Conservation (phyloP, 1,284 basidiomycete genomes). For the Pholiota adiposa region DNA sequence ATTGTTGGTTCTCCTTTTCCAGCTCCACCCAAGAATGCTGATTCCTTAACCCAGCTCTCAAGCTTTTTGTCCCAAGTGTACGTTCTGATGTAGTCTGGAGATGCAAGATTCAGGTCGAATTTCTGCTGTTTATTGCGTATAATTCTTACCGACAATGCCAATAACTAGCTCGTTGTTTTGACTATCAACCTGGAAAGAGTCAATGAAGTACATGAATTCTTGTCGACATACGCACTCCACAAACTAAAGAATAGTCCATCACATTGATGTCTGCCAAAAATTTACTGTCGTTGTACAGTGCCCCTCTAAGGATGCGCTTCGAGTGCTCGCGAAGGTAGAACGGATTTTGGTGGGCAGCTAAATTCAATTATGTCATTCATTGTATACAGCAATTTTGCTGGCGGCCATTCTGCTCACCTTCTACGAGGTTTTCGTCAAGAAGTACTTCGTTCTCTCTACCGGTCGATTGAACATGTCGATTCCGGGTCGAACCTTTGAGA, state of each 20-base stretch:
- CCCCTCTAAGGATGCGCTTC: conserved; percentile 89
- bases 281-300: conserved; percentile 92
- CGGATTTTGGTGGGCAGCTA: conserved; percentile 76
- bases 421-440: conserved; percentile 90
- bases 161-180: conserved; percentile 85
- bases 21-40: conserved; percentile 81
- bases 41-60: conserved; percentile 97
- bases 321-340: conserved; percentile 96
- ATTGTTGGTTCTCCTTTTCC: conserved; percentile 91
- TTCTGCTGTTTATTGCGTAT: background rate
- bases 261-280: conserved; percentile 96
- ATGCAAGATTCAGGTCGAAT: background rate
- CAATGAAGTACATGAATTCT: background rate
- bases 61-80: conserved; percentile 99
- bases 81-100: conserved; percentile 86
- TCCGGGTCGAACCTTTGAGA: conserved; percentile 91
- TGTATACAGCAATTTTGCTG: conserved; percentile 12
- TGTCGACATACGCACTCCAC: conserved; percentile 59
- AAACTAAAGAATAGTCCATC: conserved; percentile 99
- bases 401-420: conserved; percentile 55
- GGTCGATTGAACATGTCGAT: conserved; percentile 89
- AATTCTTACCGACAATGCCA: conserved; percentile 88
- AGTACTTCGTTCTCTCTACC: conserved; percentile 93
- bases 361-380: background rate
- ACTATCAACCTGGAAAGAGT: conserved; percentile 65